A percentile compares a stretch with the other conserved stretches of the same genome.
Evolutionary conservation across 2,329 filamentous ascomycete genomes (phyloP).

Genomic region (Claviceps sp.): DNA sequence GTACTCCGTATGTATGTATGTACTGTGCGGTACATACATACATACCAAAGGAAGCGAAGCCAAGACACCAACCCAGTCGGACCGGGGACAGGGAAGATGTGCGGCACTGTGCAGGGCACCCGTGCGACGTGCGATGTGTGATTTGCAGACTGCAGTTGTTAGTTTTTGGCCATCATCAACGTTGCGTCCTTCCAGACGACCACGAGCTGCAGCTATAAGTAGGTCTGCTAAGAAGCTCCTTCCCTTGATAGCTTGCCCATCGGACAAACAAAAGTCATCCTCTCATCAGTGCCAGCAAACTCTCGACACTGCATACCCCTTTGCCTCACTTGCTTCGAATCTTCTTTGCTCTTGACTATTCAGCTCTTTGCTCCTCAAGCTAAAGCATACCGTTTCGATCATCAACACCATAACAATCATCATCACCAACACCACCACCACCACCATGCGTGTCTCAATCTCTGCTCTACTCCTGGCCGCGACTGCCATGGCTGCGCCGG

Average conservation of each 20-base stretch:
- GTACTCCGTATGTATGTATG: no score
- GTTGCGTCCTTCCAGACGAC: background rate
- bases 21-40: no score
- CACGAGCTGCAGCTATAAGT: background rate
- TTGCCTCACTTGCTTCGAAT: background rate
- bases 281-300: background rate
- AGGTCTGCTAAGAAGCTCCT: background rate
- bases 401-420: background rate
- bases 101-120: background rate
- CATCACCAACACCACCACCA: background rate
- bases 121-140: background rate
- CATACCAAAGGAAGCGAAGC: background rate
- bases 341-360: background rate
- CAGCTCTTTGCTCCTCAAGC: background rate
- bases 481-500: conserved; percentile 13
- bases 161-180: background rate
- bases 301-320: background rate
- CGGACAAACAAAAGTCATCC: background rate
- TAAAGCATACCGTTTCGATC: background rate
- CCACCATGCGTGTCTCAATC: conserved; percentile 9
- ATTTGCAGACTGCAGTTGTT: background rate
- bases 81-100: background rate
- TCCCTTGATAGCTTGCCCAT: background rate
- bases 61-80: background rate
- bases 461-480: conserved; percentile 12